A percentile compares a stretch with the other conserved stretches of the same genome.
Conservation (phyloP, 768 basidiomycete genomes). For the Boletus tylopilopsis region DNA sequence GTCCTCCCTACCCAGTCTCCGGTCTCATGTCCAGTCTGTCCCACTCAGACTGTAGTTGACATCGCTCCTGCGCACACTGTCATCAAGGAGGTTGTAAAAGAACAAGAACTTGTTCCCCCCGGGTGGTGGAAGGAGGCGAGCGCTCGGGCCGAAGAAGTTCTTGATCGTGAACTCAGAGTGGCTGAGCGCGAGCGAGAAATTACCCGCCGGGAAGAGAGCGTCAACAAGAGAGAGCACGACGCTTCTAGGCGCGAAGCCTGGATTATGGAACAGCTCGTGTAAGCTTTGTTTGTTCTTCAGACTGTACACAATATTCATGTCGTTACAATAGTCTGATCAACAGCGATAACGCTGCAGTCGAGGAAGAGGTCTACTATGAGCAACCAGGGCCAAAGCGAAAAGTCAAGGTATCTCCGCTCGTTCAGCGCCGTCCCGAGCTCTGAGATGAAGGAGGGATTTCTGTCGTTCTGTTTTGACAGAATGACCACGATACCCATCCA, state of each 20-base stretch:
- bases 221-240: conserved; percentile 84
- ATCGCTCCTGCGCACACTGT: conserved; percentile 70
- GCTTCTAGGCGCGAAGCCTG: conserved; percentile 82
- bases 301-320: conserved; percentile 1
- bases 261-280: conserved; percentile 95
- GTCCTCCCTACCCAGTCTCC: conserved; percentile 58
- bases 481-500: conserved; percentile 19
- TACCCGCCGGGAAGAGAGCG: conserved; percentile 77
- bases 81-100: conserved; percentile 85
- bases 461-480: conserved; percentile 33
- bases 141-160: conserved; percentile 71
- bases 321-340: conserved; percentile 54
- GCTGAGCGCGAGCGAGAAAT: conserved; percentile 85
- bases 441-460: conserved; percentile 86
- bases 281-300: conserved; percentile 26
- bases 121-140: conserved; percentile 73
- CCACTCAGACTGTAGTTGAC: conserved; percentile 49
- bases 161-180: conserved; percentile 82
- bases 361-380: conserved; percentile 82
- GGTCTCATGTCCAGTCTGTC: conserved; percentile 54
- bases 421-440: conserved; percentile 85
- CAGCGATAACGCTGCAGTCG: conserved; percentile 62
- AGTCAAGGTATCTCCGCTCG: conserved; percentile 86
- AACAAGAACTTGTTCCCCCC: conserved; percentile 72
- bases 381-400: conserved; percentile 64